Percentiles rank a stretch among this genome's conserved stretches.
Evolutionary conservation across 306 rosid genomes (phyloP).

Genomic region (Inga leiocalycina): DNA sequence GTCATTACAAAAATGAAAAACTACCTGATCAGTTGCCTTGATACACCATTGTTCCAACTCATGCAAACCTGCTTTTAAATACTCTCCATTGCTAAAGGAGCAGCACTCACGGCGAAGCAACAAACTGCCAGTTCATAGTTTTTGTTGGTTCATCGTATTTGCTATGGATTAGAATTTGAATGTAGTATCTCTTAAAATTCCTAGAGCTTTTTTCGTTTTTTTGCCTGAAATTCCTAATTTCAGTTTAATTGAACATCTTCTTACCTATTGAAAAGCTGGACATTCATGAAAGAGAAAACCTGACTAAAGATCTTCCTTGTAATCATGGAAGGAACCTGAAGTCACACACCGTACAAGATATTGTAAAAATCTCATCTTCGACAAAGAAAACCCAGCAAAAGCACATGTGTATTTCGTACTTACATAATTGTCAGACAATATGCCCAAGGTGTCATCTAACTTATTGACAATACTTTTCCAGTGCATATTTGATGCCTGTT

Average conservation of each 20-base stretch:
- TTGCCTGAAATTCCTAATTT: not conserved
- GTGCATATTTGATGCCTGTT: constrained; percentile 76
- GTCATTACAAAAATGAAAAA: constrained; percentile 12
- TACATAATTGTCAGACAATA: constrained; percentile 70
- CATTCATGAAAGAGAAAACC: constrained; percentile 87
- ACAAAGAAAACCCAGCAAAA: constrained; percentile 15
- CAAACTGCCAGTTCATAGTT: constrained; percentile 51
- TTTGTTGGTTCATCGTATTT: constrained; percentile 20
- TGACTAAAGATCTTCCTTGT: constrained; percentile 76
- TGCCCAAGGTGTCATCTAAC: constrained; percentile 57
- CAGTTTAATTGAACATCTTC: constrained; percentile 27
- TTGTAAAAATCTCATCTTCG: constrained; percentile 24
- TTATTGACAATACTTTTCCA: constrained; percentile 88
- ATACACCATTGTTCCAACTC: constrained; percentile 86
- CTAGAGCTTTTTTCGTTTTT: not conserved
- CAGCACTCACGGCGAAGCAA: constrained; percentile 92
- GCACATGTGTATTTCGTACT: constrained; percentile 30
- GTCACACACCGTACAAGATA: constrained; percentile 15
- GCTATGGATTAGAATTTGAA: not conserved
- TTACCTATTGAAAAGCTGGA: constrained; percentile 88
- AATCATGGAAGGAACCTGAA: constrained; percentile 78
- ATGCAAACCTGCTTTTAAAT: constrained; percentile 74
- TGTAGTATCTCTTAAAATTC: constrained; percentile 6
- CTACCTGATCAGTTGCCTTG: constrained; percentile 75
- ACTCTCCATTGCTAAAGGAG: constrained; percentile 92